Evolutionary conservation across 495 filamentous ascomycete genomes (phyloP), one percentile per base, ranked within the genome.

Genomic region (Penicillium lagena): DNA sequence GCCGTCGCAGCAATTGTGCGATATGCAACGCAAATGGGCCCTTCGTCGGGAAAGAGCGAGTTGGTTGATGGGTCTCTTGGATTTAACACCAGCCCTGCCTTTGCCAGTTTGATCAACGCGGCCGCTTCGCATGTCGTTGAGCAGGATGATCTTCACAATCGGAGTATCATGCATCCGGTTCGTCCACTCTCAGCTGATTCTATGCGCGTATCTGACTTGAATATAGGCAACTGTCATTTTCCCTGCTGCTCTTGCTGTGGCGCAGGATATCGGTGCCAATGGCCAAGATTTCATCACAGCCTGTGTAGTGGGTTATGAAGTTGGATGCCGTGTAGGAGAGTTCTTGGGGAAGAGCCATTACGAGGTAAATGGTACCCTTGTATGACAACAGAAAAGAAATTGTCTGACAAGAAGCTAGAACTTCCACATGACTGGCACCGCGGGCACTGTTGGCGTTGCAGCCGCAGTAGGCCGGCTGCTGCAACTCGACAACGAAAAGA

Each of bases 131-230:
- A 67, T 55, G 63, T 67, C 0, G 63, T 67, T 11, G 63, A 67
- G 42, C 63, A 67, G 37, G 63, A 67, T 54, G 63, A 67, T 50
- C 54, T 67, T 37, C 63, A 67, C 42, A 67, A 64, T 46, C 45
- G 59, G 9, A 67, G 63, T 45, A 67, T 67, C 30, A 61, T 60
- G 56, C 63, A 67, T 51, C 63, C 63, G 12, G 63, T 67, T 32
- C 32, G 59, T 54, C 27, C 32, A 35, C 9, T 17, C 12, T 15
- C 12, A 7, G 9, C 8, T 13, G 10, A 11, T 12, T 27, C 7
- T 14, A 40, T 34, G 17, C 22, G 4, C 22, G 22, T 22, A 22
- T 22, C 22, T 22, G 12, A 31, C 12, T 9, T 28, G 27, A 42
- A 11, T 6, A 7, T 36, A 64, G 63, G 63, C 63, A 9, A 67